Base-by-base conservation (phyloP, 2,329 filamentous ascomycete genomes). In the Colletotrichum destructivum region DNA sequence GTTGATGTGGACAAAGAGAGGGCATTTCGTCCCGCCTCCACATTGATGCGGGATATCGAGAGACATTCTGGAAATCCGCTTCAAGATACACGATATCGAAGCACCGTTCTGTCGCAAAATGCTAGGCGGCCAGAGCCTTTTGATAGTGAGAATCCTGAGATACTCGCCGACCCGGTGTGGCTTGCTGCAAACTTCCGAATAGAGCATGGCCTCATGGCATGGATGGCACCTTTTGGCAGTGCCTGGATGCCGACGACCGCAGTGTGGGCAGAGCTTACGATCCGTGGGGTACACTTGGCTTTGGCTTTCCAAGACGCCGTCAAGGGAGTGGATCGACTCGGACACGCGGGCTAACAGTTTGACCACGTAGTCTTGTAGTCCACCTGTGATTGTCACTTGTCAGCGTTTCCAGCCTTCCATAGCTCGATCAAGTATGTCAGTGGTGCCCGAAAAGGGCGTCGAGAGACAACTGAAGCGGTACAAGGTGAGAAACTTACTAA, bases 101-200 rank as follows among this genome's bases (percentile, higher is more conserved):
- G 35, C 18, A 16, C 46, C n/a, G 7, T 65, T n/a, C 4, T 40
- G 26, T 12, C 0, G 9, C 16, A 54, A 21, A 2, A 23, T 12
- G 16, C 0, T 3, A 18, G 15, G 16, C 1, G 66, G 66, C 66
- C 66, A 69, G 4, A 69, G 8, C 3, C 18, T 51, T 31, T 60
- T 15, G 21, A 16, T 31, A 4, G 18, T 4, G 8, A 69, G 61
- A 26, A 49, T 26, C 15, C 21, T 47, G 23, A 69, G 9, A 38
- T 69, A 69, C 35, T 59, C 18, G 35, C 66, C 61, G n/a, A 69
- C 21, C 4, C 61, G 61, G 23, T 62, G 55, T 26, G 38, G 16
- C n/a, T 21, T 18, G 7, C 35, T 65, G 52, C 54, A 69, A 15
- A 69, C 4, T 3, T 54, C 66, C 16, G 23, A 18, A n/a, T 21